phyloP scores from a whole-genome alignment of 441 rosid species.

The Flueggea neowawraea region DNA sequence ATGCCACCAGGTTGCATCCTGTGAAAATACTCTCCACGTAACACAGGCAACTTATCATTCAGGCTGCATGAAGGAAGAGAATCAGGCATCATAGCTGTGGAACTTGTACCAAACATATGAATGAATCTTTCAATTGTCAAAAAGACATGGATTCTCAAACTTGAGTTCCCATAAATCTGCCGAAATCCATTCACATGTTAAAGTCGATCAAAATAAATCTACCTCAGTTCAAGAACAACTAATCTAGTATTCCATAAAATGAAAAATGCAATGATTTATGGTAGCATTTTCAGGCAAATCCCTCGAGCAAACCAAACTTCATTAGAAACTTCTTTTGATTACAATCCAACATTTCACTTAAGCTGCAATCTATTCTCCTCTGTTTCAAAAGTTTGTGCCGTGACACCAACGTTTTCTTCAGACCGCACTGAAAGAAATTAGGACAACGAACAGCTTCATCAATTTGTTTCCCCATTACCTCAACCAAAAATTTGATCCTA shows the following conservation, averaged over 20 bases:
- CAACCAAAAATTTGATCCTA: conserved; percentile 73
- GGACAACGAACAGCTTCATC: conserved; percentile 81
- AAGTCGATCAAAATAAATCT: background rate
- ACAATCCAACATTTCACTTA: conserved; percentile 88
- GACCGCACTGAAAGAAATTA: conserved; percentile 75
- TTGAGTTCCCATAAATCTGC: no score
- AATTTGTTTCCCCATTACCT: conserved; percentile 73
- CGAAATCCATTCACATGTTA: no score
- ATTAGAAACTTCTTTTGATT: conserved; percentile 62
- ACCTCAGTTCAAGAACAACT: background rate
- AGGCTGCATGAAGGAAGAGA: no score
- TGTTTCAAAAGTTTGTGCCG: conserved; percentile 65
- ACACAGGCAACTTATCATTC: no score
- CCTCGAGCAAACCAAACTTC: conserved; percentile 50
- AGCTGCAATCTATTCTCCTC: conserved; percentile 63
- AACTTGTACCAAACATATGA: no score
- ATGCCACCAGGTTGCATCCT: no score
- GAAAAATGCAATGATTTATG: background rate
- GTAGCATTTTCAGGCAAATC: conserved; percentile 17
- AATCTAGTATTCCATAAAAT: background rate
- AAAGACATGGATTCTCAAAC: no score
- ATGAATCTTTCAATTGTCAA: no score
- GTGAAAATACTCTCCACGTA: no score
- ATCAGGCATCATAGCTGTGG: no score
- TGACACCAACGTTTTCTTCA: conserved; percentile 74